Conservation (phyloP, 129 eudicot genomes). For the Centella asiatica region DNA sequence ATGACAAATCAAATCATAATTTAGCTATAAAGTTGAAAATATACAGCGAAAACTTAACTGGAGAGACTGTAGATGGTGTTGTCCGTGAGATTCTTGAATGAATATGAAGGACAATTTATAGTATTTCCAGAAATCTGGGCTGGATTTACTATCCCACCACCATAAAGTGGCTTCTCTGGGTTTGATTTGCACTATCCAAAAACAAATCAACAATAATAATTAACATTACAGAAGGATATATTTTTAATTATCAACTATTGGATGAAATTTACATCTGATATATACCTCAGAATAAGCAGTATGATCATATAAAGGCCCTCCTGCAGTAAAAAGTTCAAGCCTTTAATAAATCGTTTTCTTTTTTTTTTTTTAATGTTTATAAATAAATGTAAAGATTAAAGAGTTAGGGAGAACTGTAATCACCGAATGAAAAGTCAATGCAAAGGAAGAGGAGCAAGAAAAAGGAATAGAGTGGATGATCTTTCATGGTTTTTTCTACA, state of each 20-base stretch:
- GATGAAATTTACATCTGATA: no score
- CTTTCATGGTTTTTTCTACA: conserved; percentile 4
- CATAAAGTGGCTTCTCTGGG: conserved; percentile 47
- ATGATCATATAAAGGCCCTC: conserved; percentile 42
- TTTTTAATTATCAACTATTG: no score
- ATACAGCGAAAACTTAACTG: no score
- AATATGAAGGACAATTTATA: no score
- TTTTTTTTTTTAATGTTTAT: no score
- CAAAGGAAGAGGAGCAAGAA: conserved; percentile 4
- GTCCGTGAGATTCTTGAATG: no score
- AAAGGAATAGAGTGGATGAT: not conserved
- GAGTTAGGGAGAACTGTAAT: no score
- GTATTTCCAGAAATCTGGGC: no score
- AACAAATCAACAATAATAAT: not conserved
- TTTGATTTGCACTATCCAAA: conserved; percentile 31
- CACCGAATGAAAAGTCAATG: not conserved
- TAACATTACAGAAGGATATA: not conserved
- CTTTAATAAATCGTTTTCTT: not conserved
- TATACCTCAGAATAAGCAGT: conserved; percentile 55
- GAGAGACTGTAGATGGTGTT: no score
- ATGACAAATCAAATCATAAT: not conserved
- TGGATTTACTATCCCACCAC: no score
- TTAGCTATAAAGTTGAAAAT: no score
- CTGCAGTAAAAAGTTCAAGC: conserved; percentile 18
- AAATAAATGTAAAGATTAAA: no score